These are phyloP conservation scores for Ogataea nitratoaversa DNA, from an alignment of 805 yeast species.

Conservation along the genomic window DNA sequence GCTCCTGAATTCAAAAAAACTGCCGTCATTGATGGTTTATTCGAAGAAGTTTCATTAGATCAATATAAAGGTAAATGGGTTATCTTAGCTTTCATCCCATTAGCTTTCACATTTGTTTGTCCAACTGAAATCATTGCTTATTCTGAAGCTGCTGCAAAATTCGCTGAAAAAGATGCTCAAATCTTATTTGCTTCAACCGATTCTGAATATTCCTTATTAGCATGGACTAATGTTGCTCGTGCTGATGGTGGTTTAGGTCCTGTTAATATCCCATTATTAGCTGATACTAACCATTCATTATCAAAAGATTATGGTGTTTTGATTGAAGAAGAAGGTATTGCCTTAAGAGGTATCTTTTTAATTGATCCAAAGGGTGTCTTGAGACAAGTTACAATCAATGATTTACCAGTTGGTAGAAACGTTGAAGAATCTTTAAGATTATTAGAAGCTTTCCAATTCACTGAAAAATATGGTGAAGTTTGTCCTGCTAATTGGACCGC, in stretches of 20 bases:
- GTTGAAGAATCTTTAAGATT: conserved; percentile 98
- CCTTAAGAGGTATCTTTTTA: conserved; percentile 96
- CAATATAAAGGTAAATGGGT: conserved; percentile 99
- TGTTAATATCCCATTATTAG: conserved; percentile 88
- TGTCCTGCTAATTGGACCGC: conserved; percentile 99
- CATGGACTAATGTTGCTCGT: conserved; percentile 97
- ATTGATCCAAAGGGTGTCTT: conserved; percentile 93
- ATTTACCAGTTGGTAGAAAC: conserved; percentile 98
- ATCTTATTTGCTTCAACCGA: conserved; percentile 96
- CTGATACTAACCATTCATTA: conserved; percentile 95
- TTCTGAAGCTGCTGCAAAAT: conserved; percentile 91
- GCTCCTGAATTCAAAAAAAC: conserved; percentile 96
- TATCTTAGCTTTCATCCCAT: conserved; percentile 91
- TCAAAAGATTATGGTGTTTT: conserved; percentile 97
- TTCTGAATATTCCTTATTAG: conserved; percentile 94
- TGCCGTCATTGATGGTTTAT: conserved; percentile 94
- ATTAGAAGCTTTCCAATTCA: conserved; percentile 99
- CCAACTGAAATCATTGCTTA: conserved; percentile 99
- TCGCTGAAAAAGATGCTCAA: conserved; percentile 81
- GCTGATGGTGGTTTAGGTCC: conserved; percentile 98
- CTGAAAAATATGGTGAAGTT: conserved; percentile 98
- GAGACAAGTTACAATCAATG: conserved; percentile 97
- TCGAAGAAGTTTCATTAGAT: conserved; percentile 92
- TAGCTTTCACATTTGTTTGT: conserved; percentile 99
- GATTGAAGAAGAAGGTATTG: conserved; percentile 93